phyloP scores from a whole-genome alignment of 2,329 filamentous ascomycete genomes.

The Fusarium nematophilum region DNA sequence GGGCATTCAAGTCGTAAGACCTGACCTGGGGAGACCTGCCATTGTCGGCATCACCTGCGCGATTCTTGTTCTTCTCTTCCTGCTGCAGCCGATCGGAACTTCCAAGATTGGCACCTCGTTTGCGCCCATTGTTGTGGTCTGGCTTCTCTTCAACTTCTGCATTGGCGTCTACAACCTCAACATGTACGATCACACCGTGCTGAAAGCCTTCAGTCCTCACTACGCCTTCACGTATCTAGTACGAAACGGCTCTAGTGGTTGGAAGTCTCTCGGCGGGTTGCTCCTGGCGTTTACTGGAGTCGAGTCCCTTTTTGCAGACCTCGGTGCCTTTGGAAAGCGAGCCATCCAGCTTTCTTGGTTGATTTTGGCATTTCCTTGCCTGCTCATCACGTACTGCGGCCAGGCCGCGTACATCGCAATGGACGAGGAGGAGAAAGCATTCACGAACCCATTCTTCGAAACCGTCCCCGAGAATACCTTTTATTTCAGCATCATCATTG shows the following conservation, averaged over 20 bases:
- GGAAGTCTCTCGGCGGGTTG: constrained; percentile 76
- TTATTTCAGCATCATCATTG: constrained; percentile 75
- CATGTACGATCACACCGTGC: constrained; percentile 62
- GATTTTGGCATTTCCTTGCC: constrained; percentile 73
- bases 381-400: constrained; percentile 73
- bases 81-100: constrained; percentile 73
- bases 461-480: constrained; percentile 74
- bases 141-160: constrained; percentile 71
- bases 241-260: constrained; percentile 68
- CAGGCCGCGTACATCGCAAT: constrained; percentile 78
- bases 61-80: constrained; percentile 72
- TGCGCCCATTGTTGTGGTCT: constrained; percentile 74
- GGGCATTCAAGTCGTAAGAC: constrained; percentile 68
- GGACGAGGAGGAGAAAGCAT: constrained; percentile 58
- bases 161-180: constrained; percentile 73
- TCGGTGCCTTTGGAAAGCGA: constrained; percentile 77
- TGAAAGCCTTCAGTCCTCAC: constrained; percentile 68
- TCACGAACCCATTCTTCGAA: constrained; percentile 78
- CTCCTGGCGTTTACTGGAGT: constrained; percentile 81
- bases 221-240: constrained; percentile 71
- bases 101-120: constrained; percentile 69
- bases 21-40: constrained; percentile 64
- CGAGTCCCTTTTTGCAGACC: constrained; percentile 82
- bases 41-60: constrained; percentile 73
- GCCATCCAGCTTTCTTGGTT: constrained; percentile 82